Percentiles rank a stretch among this genome's conserved stretches.
Evolutionary conservation across 2,329 filamentous ascomycete genomes (phyloP).

Genomic region (Botrytis aclada): DNA sequence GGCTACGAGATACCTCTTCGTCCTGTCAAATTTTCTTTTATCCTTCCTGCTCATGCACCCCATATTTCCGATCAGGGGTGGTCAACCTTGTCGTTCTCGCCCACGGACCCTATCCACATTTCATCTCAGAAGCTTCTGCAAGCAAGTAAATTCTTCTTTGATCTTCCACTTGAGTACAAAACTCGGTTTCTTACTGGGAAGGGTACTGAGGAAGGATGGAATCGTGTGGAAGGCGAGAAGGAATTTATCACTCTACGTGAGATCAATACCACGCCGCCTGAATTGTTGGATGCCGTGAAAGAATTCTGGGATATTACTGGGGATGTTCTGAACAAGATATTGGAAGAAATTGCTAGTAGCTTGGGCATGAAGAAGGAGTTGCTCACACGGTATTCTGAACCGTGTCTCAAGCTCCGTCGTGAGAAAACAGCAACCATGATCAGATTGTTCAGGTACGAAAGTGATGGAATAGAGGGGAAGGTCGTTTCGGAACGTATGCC

Average conservation of each 20-base stretch:
- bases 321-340: conserved; percentile 24
- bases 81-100: conserved; percentile 27
- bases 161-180: conserved; percentile 28
- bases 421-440: conserved; percentile 30
- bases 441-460: conserved; percentile 33
- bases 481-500: conserved; percentile 32
- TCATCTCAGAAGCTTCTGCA: conserved; percentile 27
- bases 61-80: conserved; percentile 30
- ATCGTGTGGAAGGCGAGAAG: conserved; percentile 31
- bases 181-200: conserved; percentile 24
- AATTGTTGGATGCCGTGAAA: conserved; percentile 24
- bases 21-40: conserved; percentile 23
- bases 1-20: conserved; percentile 7
- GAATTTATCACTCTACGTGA: conserved; percentile 33
- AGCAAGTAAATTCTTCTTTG: conserved; percentile 30
- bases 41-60: conserved; percentile 24
- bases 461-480: conserved; percentile 16
- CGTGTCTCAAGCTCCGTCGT: conserved; percentile 23
- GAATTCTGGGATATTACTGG: conserved; percentile 29
- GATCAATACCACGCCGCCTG: conserved; percentile 23
- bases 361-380: conserved; percentile 27
- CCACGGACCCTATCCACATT: conserved; percentile 22
- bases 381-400: conserved; percentile 29
- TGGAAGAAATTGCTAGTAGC: conserved; percentile 28
- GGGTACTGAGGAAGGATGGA: conserved; percentile 33